Percentiles rank a stretch among this genome's conserved stretches.
These are phyloP conservation scores for Cucurbita maxima DNA, from an alignment of 306 rosid genomes.

Conservation along the genomic window DNA sequence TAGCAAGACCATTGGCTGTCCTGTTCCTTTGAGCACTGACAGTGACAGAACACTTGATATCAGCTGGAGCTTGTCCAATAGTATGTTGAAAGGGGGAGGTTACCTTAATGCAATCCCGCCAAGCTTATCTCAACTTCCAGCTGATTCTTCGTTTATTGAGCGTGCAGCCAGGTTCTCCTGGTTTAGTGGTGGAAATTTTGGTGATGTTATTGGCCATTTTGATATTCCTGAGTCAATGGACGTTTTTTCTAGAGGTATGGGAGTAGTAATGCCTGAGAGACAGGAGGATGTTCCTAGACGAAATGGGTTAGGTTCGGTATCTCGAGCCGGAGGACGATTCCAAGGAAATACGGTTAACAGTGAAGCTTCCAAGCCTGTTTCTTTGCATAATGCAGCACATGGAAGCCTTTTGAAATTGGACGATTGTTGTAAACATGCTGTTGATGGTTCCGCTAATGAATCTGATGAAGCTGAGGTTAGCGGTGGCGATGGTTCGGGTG, in stretches of 20 bases:
- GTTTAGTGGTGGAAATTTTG: conserved; percentile 53
- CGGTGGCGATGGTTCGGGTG: conserved; percentile 30
- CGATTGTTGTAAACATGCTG: conserved; percentile 43
- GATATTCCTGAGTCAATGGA: conserved; percentile 41
- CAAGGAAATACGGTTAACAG: conserved; percentile 28
- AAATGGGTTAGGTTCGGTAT: conserved; percentile 22
- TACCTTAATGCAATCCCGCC: conserved; percentile 36
- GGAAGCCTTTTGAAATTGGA: conserved; percentile 33
- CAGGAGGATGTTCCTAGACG: conserved; percentile 29
- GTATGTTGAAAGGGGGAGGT: conserved; percentile 29
- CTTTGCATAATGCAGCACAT: conserved; percentile 33
- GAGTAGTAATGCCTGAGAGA: conserved; percentile 21
- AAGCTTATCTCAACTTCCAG: conserved; percentile 69
- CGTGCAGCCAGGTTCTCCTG: conserved; percentile 80
- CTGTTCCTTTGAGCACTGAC: conserved; percentile 31
- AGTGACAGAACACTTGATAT: conserved; percentile 45
- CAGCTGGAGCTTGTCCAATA: conserved; percentile 42
- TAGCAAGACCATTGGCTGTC: conserved; percentile 27
- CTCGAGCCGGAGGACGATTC: conserved; percentile 22
- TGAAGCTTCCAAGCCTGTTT: conserved; percentile 39
- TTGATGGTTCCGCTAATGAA: conserved; percentile 36
- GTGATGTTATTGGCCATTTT: conserved; percentile 41
- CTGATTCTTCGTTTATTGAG: conserved; percentile 79
- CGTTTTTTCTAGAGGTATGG: conserved; percentile 23
- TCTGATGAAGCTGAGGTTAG: conserved; percentile 63